Percentiles rank a stretch among this genome's conserved stretches.
phyloP scores from a whole-genome alignment of 2,329 filamentous ascomycete genomes.

The Ophiostoma tasmaniense region DNA sequence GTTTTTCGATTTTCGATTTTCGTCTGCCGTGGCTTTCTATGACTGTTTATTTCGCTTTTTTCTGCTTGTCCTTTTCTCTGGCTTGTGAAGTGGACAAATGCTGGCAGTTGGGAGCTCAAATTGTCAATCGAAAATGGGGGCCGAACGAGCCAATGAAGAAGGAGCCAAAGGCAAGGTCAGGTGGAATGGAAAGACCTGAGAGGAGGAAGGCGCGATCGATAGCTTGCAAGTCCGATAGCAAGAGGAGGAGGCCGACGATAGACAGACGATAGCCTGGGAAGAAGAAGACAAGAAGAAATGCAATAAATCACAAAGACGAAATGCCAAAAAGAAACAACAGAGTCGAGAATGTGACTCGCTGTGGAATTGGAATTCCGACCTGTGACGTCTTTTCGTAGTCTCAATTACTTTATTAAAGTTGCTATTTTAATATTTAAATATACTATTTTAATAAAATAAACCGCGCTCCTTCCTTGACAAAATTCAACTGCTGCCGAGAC shows the following conservation, averaged over 20 bases:
- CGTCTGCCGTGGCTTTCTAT: neutral
- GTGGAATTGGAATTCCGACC: neutral
- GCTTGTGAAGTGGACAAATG: constrained; percentile 1
- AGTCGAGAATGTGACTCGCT: neutral
- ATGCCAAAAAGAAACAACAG: neutral
- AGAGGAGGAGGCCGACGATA: neutral
- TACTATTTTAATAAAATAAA: neutral
- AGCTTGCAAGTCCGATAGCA: neutral
- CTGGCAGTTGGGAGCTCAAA: neutral
- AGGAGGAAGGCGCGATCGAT: neutral
- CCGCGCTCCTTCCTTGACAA: neutral
- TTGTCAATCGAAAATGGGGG: neutral
- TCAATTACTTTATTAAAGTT: neutral
- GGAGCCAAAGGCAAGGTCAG: neutral
- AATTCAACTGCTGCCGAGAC: neutral
- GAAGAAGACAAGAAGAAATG: neutral
- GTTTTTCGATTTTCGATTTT: neutral
- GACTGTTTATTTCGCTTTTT: neutral
- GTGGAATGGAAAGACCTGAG: neutral
- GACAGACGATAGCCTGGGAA: neutral
- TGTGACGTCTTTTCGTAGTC: neutral
- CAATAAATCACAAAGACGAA: neutral
- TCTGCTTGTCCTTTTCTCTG: neutral
- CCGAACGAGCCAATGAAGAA: neutral
- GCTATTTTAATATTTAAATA: neutral